phyloP scores from a whole-genome alignment of 2,329 filamentous ascomycete genomes.

The Penicillium sp. region DNA sequence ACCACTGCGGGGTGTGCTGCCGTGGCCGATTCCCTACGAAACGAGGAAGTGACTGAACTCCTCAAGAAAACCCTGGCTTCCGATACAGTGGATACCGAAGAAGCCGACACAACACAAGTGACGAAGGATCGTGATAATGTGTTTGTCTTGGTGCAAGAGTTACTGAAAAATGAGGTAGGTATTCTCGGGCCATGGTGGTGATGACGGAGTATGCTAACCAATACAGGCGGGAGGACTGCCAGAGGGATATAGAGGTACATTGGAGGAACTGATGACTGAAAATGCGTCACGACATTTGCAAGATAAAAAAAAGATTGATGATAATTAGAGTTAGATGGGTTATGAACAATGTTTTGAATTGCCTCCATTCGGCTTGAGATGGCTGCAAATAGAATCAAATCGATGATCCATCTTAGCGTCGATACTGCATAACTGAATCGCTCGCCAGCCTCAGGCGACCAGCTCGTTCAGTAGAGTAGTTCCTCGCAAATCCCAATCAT shows the following conservation, averaged over 20 bases:
- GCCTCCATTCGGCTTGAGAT: too few relatives aligned
- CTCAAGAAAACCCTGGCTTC: slow-evolving; percentile 30
- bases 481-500: too few relatives aligned
- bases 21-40: slow-evolving; percentile 33
- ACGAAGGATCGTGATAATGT: slow-evolving; percentile 40
- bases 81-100: slow-evolving; percentile 15
- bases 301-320: neutral
- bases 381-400: too few relatives aligned
- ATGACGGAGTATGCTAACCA: slow-evolving; percentile 5
- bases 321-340: too few relatives aligned
- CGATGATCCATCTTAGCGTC: too few relatives aligned
- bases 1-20: slow-evolving; percentile 29
- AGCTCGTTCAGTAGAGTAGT: too few relatives aligned
- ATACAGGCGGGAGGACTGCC: slow-evolving; percentile 29
- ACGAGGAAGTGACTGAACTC: slow-evolving; percentile 30
- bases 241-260: slow-evolving; percentile 20
- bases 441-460: too few relatives aligned
- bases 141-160: slow-evolving; percentile 36
- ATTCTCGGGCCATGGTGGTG: neutral
- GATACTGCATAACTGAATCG: too few relatives aligned
- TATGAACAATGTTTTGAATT: too few relatives aligned
- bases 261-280: slow-evolving; percentile 19
- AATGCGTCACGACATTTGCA: slow-evolving; percentile 22
- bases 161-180: slow-evolving; percentile 38
- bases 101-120: slow-evolving; percentile 24